Evolutionary conservation across 2,329 filamentous ascomycete genomes (phyloP).

Genomic region (Aspergillus luchuensis): DNA sequence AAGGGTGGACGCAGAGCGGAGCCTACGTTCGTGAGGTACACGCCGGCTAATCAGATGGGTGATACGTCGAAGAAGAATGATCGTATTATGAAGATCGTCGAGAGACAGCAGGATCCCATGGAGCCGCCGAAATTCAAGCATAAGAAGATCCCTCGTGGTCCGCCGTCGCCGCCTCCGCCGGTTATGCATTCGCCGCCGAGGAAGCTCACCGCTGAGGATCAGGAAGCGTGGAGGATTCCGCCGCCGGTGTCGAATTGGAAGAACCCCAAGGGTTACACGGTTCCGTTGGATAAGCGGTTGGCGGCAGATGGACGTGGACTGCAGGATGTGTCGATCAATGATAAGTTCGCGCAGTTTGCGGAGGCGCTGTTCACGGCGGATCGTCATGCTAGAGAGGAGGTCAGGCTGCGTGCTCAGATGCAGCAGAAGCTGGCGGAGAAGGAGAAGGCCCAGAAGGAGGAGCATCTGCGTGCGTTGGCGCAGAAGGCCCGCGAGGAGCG

Average conservation of each 20-base stretch:
- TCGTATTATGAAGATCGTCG: constrained; percentile 97
- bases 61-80: constrained; percentile 83
- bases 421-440: constrained; percentile 95
- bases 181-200: constrained; percentile 93
- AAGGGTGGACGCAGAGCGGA: constrained; percentile 78
- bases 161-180: constrained; percentile 87
- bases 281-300: constrained; percentile 90
- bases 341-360: constrained; percentile 96
- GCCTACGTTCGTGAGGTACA: constrained; percentile 92
- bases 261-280: constrained; percentile 97
- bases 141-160: constrained; percentile 94
- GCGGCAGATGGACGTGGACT: constrained; percentile 89
- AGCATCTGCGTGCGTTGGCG: constrained; percentile 81
- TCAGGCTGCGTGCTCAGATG: constrained; percentile 89
- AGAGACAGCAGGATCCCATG: constrained; percentile 90
- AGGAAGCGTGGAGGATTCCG: constrained; percentile 91
- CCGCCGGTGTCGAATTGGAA: constrained; percentile 98
- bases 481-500: constrained; percentile 89
- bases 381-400: constrained; percentile 90
- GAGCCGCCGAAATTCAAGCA: constrained; percentile 98
- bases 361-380: constrained; percentile 95
- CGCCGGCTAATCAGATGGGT: constrained; percentile 95
- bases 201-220: constrained; percentile 94
- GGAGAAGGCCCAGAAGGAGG: constrained; percentile 92
- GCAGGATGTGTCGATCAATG: constrained; percentile 94